Percentiles rank a stretch among this genome's conserved stretches.
Conservation (phyloP, 2,329 filamentous ascomycete genomes). For the Aspergillus tamarii region DNA sequence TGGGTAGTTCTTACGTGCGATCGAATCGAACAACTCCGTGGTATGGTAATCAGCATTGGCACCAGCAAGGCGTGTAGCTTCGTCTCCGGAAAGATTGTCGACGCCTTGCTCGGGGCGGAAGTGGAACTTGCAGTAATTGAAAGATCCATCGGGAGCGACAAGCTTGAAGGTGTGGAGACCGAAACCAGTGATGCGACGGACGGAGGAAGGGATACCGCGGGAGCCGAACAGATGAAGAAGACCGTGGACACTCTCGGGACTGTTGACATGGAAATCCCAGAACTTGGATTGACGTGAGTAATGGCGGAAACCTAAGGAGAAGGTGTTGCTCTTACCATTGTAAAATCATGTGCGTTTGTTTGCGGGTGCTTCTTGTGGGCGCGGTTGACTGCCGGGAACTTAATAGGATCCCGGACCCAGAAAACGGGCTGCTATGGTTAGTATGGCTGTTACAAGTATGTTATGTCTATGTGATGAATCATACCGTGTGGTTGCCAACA, state of each 20-base stretch:
- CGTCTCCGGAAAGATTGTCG: conserved; percentile 56
- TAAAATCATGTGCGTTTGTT: conserved; percentile 66
- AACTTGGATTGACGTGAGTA: conserved; percentile 45
- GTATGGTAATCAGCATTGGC: conserved; percentile 62
- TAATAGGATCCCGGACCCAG: conserved; percentile 49
- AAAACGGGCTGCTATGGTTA: conserved; percentile 41
- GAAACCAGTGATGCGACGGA: conserved; percentile 58
- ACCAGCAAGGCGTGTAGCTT: conserved; percentile 55
- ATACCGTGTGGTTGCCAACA: conserved; percentile 28
- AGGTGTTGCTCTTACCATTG: conserved; percentile 45
- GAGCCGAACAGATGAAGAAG: conserved; percentile 66
- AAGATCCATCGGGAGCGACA: conserved; percentile 48
- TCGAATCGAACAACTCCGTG: conserved; percentile 64
- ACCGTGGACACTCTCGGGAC: conserved; percentile 63
- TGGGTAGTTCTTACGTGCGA: conserved; percentile 60
- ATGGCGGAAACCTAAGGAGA: background rate
- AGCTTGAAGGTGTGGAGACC: conserved; percentile 39
- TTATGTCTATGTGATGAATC: conserved; percentile 3
- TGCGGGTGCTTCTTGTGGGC: conserved; percentile 69
- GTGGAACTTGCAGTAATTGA: conserved; percentile 65
- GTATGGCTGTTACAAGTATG: background rate
- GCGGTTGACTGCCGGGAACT: conserved; percentile 51
- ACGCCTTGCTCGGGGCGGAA: conserved; percentile 60
- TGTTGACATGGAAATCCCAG: conserved; percentile 62
- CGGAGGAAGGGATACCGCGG: conserved; percentile 53